Base-by-base conservation (phyloP, 2,329 filamentous ascomycete species). In the Tolypocladium ovalisporum region DNA sequence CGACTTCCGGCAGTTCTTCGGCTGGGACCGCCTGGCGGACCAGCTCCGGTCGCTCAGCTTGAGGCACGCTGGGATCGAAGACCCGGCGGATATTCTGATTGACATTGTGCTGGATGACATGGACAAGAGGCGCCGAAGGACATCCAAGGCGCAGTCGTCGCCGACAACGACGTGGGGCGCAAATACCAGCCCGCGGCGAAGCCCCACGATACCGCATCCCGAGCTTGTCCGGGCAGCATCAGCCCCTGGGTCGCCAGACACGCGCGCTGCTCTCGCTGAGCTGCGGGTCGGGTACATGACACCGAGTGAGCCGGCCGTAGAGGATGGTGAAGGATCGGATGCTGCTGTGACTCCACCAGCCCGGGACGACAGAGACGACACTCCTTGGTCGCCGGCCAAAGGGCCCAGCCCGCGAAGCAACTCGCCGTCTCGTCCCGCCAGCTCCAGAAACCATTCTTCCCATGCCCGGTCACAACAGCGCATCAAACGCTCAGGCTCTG, bases 51-150 rank as follows among this genome's bases (percentile, higher is more conserved):
- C 90, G 61, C 78, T 99, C 62, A 94, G 89, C 2, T 78, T 99
- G 62, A 96, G 91, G 74, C 85, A 91, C 64, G 93, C 89, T 57
- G 85, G 87, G 61, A 80, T 99, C 51, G 91, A 97, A 62, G 92
- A 99, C 67, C 90, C 90, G 4, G 87, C 87, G 22, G 94, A 97
- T 68, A 82, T 99, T 42, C 78, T 97, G 53, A 89, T 94, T 62
- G 88, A 95, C 65, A 95, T 99, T 64, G 92, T 99, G 32, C 75
- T 99, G 60, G 94, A 99, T 68, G 94, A 99, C 67, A 94, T 96
- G 80, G 93, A 97, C 71, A 94, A 90, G 75, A 83, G 94, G 62
- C 85, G 93, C 29, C 85, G 90, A 60, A 85, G 94, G 54, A 95
- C 92, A 0, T 90, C 91, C 47, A 97, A 96, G 74, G 81, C 85